These are phyloP conservation scores for Pseudogymnoascus sp. DNA, from an alignment of 2,329 filamentous ascomycete species.

Conservation along the genomic window DNA sequence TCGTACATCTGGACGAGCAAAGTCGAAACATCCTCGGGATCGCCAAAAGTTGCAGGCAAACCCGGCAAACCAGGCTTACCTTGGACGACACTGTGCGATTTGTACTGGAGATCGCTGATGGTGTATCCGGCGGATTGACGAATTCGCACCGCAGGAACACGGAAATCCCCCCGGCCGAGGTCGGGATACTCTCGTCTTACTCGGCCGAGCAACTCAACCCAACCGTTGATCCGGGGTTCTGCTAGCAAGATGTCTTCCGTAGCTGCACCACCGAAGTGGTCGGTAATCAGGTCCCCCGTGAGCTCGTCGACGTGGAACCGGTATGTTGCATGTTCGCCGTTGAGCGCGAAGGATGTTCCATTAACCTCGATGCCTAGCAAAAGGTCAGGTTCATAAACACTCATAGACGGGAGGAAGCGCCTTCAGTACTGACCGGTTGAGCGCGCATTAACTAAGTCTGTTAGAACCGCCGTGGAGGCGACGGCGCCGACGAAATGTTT, in stretches of 20 bases:
- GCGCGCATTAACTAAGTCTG: neutral
- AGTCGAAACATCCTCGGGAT: constrained; percentile 50
- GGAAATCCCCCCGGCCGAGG: constrained; percentile 56
- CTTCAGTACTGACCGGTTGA: neutral
- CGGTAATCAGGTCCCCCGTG: constrained; percentile 50
- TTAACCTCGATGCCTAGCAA: constrained; percentile 46
- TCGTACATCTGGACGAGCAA: constrained; percentile 53
- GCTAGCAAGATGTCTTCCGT: constrained; percentile 38
- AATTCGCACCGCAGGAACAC: constrained; percentile 55
- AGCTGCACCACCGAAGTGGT: constrained; percentile 54
- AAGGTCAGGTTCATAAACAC: neutral
- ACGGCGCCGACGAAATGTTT: neutral
- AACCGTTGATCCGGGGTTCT: constrained; percentile 37
- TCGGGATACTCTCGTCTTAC: constrained; percentile 58
- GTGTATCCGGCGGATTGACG: constrained; percentile 52
- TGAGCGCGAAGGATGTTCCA: constrained; percentile 50
- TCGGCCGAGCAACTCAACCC: constrained; percentile 45
- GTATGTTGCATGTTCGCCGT: constrained; percentile 52
- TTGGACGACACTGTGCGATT: neutral
- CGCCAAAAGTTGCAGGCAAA: neutral
- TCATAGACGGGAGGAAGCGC: neutral
- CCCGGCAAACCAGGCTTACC: neutral
- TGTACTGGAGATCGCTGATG: neutral
- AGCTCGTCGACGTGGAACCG: constrained; percentile 54
- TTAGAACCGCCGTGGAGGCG: neutral